A percentile compares a stretch with the other conserved stretches of the same genome.
These are phyloP conservation scores for Knufia fluminis DNA, from an alignment of 2,329 filamentous ascomycete species.

Conservation along the genomic window DNA sequence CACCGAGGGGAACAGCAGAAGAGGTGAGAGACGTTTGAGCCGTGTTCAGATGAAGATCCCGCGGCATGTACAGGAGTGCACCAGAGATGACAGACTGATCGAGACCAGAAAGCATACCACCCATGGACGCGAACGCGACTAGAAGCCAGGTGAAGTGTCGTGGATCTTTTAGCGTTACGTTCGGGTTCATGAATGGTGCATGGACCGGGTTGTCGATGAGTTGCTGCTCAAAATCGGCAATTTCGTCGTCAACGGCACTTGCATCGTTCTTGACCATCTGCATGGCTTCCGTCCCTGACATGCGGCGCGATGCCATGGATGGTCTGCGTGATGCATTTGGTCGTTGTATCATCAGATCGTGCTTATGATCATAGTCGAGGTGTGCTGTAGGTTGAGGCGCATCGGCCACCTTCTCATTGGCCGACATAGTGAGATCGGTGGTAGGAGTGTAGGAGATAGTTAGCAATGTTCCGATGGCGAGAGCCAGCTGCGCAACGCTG, in stretches of 20 bases:
- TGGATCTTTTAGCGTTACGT: constrained; percentile 52
- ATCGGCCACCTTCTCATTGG: not conserved
- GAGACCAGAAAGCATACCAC: constrained; percentile 61
- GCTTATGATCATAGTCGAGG: constrained; percentile 7
- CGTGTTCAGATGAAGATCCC: constrained; percentile 46
- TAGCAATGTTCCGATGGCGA: not conserved
- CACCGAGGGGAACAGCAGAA: constrained; percentile 61
- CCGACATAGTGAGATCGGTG: not conserved
- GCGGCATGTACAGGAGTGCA: constrained; percentile 58
- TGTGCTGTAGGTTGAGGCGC: not conserved
- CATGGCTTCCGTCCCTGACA: constrained; percentile 20
- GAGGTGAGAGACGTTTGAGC: constrained; percentile 58
- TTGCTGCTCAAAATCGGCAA: constrained; percentile 27
- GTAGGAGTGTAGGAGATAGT: not conserved
- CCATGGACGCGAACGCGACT: constrained; percentile 65
- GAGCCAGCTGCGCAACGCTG: no score
- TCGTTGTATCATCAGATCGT: not conserved
- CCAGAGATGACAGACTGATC: constrained; percentile 66
- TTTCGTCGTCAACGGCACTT: constrained; percentile 26
- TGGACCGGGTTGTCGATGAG: constrained; percentile 21
- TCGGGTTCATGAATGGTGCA: constrained; percentile 18
- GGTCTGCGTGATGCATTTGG: constrained; percentile 1
- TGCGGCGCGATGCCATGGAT: constrained; percentile 15
- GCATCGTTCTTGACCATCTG: constrained; percentile 17
- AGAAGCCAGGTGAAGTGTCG: constrained; percentile 59